Base-by-base conservation (phyloP, 1,284 basidiomycete species). In the Puccinia horiana region DNA sequence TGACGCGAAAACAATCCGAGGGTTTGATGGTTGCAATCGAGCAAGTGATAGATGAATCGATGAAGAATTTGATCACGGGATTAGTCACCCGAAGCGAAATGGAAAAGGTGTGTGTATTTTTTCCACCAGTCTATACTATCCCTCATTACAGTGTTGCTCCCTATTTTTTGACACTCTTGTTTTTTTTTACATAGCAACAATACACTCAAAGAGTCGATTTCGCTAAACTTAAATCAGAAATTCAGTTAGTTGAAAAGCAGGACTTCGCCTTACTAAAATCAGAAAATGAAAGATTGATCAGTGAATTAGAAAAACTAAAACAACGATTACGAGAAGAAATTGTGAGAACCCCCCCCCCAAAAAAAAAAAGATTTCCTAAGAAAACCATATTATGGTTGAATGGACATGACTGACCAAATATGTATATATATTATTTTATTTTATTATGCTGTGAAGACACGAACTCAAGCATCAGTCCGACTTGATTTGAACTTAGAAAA, bases 191-290 rank as follows among this genome's bases (percentile, higher is more conserved):
- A 56, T 83, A 95, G 94, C 92, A 94, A 87, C 93, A 94, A 85
- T 96, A 96, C 87, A 95, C 94, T 35, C 94, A 96, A 86, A 94
- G 97, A 89, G 96, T 99, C 83, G 96, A 98, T 88, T 98, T 99
- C 87, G 94, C 95, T 6, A 93, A 96, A 86, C 92, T 97, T 84
- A 98, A 98, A 88, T 96, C 95, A 23, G 96, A 98, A 87, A 90
- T 99, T 42, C 94, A 98, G 88, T 89, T 99, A 63, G 93, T 95
- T 89, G 96, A 98, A 89, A 96, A 96, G 90, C 98, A 98, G 86
- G 96, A 99, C 86, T 90, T 98, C 76, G 92, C 95, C 35, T 92
- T 95, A 89, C 93, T 99, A 89, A 97, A 96, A 88, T 92, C 94
- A 63, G 87, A 87, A 83, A 98, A 94, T 85, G 96, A 98, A 87